Conservation (phyloP, 2,329 filamentous ascomycete genomes). For the Xylariaceae sp. region DNA sequence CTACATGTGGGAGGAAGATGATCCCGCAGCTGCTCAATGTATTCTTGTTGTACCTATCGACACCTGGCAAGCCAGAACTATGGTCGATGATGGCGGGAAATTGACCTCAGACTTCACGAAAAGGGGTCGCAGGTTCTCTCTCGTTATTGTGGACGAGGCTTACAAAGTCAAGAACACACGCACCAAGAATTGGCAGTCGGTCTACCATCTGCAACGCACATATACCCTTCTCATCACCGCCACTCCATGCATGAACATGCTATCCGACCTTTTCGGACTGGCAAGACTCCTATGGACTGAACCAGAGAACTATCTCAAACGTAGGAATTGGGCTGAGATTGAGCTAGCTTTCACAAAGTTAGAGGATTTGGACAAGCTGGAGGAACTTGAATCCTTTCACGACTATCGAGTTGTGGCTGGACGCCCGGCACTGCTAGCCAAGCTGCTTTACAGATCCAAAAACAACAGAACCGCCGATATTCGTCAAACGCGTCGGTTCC, state of each 20-base stretch:
- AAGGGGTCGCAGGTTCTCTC: conserved; percentile 21
- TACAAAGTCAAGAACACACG: conserved; percentile 26
- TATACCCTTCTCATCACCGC: conserved; percentile 31
- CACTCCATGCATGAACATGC: conserved; percentile 27
- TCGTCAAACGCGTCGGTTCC: conserved; percentile 17
- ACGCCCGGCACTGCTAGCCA: conserved; percentile 18
- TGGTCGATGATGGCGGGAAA: background rate
- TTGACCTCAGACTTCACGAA: conserved; percentile 22
- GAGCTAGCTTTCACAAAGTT: background rate
- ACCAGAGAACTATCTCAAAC: conserved; percentile 16
- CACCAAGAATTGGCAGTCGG: conserved; percentile 25
- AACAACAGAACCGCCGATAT: conserved; percentile 13
- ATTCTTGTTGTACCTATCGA: conserved; percentile 28
- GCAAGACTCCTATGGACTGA: conserved; percentile 24
- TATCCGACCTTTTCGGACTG: conserved; percentile 26
- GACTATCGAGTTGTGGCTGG: conserved; percentile 22
- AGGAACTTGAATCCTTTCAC: conserved; percentile 4
- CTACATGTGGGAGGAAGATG: conserved; percentile 26
- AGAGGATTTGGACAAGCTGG: conserved; percentile 13
- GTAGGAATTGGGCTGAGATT: conserved; percentile 1
- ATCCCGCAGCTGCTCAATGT: conserved; percentile 16
- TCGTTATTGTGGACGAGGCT: conserved; percentile 31
- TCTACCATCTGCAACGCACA: conserved; percentile 22
- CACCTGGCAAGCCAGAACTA: conserved; percentile 24
- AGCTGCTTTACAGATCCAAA: conserved; percentile 14